Evolutionary conservation across 2,329 filamentous ascomycete species (phyloP).

Genomic region (Colletotrichum sp.): DNA sequence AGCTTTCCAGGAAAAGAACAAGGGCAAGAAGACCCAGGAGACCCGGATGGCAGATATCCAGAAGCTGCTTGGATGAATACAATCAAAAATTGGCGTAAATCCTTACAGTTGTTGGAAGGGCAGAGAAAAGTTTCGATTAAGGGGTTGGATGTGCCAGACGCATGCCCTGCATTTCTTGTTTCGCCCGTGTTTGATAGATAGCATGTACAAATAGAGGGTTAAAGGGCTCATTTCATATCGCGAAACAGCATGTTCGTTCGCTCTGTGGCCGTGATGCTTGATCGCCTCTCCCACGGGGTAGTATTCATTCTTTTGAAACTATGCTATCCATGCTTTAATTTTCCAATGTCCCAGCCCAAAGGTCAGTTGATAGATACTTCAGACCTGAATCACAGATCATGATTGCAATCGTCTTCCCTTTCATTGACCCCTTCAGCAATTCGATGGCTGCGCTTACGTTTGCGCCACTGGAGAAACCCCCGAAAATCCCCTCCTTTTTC

Average conservation of each 20-base stretch:
- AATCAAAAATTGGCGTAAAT: neutral
- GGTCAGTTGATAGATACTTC: neutral
- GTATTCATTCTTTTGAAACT: neutral
- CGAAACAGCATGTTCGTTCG: neutral
- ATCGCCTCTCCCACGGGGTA: neutral
- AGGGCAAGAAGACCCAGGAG: conserved; percentile 59
- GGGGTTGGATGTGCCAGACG: neutral
- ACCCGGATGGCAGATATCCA: conserved; percentile 61
- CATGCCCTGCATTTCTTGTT: neutral
- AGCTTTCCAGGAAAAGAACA: conserved; percentile 77
- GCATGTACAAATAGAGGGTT: neutral
- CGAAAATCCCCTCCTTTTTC: neutral
- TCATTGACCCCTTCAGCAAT: neutral
- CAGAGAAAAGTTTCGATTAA: neutral
- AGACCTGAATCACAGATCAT: neutral
- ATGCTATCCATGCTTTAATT: neutral
- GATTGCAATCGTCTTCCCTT: neutral
- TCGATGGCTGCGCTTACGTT: neutral
- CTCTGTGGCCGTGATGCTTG: neutral
- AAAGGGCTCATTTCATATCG: neutral
- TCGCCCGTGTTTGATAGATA: neutral
- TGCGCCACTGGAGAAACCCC: neutral
- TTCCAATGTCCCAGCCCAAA: neutral
- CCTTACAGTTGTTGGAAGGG: neutral
- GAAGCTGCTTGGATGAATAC: conserved; percentile 46